Percentiles rank a stretch among this genome's conserved stretches.
Conservation (phyloP, 306 rosid species). For the Lathyrus sativus region DNA sequence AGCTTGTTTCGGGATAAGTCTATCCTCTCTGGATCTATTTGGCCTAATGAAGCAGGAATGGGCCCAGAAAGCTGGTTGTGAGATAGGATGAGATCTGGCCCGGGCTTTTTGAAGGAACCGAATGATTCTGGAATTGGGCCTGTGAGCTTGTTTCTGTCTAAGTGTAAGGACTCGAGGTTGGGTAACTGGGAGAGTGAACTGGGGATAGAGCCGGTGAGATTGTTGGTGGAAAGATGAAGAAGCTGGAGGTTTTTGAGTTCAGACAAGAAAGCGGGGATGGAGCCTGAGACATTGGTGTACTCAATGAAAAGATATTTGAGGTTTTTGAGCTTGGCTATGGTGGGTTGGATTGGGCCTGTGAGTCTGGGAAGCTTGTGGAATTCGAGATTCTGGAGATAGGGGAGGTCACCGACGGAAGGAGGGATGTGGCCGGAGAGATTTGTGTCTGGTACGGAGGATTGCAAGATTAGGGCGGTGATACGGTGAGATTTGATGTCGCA, state of each 20-base stretch:
- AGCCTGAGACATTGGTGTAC: conserved; percentile 49
- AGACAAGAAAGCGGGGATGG: conserved; percentile 60
- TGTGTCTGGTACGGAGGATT: conserved; percentile 22
- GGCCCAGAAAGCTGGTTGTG: conserved; percentile 66
- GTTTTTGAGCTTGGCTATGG: conserved; percentile 56
- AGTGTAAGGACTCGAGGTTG: conserved; percentile 15
- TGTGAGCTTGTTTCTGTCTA: conserved; percentile 49
- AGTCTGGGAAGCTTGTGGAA: conserved; percentile 57
- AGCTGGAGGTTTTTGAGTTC: conserved; percentile 48
- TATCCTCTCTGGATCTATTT: conserved; percentile 44
- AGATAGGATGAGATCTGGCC: conserved; percentile 41
- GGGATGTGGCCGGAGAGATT: conserved; percentile 58
- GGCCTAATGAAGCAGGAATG: conserved; percentile 56
- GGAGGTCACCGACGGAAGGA: conserved; percentile 61
- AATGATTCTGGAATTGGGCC: conserved; percentile 61
- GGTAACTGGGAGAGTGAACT: conserved; percentile 57
- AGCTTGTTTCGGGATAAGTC: conserved; percentile 67
- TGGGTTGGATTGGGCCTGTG: conserved; percentile 52
- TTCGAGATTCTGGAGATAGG: conserved; percentile 47
- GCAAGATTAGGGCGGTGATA: conserved; percentile 51
- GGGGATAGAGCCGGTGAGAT: conserved; percentile 58
- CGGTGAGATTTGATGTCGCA: conserved; percentile 65
- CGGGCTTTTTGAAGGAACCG: conserved; percentile 43
- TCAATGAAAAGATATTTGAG: conserved; percentile 32
- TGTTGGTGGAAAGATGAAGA: conserved; percentile 56